Evolutionary conservation across 1,139 yeast species (phyloP).

Genomic region (Diutina sp.): DNA sequence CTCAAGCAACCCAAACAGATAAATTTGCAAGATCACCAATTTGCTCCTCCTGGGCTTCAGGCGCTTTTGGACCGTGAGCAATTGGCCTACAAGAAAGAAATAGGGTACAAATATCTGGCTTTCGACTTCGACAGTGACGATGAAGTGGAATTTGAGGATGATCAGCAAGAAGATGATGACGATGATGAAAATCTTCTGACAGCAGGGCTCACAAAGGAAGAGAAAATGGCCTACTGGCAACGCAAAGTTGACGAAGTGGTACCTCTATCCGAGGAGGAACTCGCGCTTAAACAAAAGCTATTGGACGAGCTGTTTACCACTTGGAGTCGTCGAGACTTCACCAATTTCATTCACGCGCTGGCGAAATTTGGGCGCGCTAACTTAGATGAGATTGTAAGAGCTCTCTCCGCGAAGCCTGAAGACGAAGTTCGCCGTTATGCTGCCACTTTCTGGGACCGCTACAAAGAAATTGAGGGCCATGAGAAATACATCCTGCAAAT

Average conservation of each 20-base stretch:
- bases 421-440: slow-evolving; percentile 64
- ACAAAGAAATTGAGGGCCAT: slow-evolving; percentile 65
- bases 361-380: slow-evolving; percentile 70
- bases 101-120: slow-evolving; percentile 55
- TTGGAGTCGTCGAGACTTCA: slow-evolving; percentile 86
- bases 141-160: slow-evolving; percentile 39
- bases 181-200: slow-evolving; percentile 28
- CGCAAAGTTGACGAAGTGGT: slow-evolving; percentile 53
- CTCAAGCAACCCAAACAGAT: slow-evolving; percentile 66
- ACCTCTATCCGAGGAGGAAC: slow-evolving; percentile 71
- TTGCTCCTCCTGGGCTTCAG: slow-evolving; percentile 55
- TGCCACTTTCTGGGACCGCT: slow-evolving; percentile 63
- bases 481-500: slow-evolving; percentile 80
- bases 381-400: slow-evolving; percentile 36
- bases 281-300: slow-evolving; percentile 44
- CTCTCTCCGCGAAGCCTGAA: slow-evolving; percentile 46
- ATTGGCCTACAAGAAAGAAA: slow-evolving; percentile 57
- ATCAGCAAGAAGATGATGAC: slow-evolving; percentile 24
- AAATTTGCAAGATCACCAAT: slow-evolving; percentile 78
- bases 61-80: slow-evolving; percentile 70
- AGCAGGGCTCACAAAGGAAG: slow-evolving; percentile 25
- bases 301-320: slow-evolving; percentile 55
- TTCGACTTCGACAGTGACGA: slow-evolving; percentile 42
- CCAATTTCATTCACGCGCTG: slow-evolving; percentile 69
- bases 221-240: slow-evolving; percentile 41